Evolutionary conservation across 2,329 filamentous ascomycete genomes (phyloP).

Genomic region (Cercospora sp.): DNA sequence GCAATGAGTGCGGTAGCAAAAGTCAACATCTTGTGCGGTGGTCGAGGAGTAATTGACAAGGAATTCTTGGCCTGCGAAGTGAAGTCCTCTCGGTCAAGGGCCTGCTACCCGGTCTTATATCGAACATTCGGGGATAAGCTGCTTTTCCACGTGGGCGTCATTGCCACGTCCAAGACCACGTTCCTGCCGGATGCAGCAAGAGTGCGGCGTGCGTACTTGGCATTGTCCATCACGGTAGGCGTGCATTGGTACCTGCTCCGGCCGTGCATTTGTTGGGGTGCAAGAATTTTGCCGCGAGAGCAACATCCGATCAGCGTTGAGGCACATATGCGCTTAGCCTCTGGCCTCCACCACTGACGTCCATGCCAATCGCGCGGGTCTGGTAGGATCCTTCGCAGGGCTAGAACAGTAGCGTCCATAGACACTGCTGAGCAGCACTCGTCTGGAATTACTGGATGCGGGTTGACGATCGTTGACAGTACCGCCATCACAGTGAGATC

Average conservation of each 20-base stretch:
- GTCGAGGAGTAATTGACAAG: background rate
- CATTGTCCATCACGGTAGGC: slow-evolving; percentile 14
- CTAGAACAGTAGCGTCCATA: background rate
- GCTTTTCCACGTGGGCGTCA: slow-evolving; percentile 12
- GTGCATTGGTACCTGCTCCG: background rate
- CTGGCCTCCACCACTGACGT: background rate
- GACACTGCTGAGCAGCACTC: background rate
- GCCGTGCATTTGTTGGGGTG: background rate
- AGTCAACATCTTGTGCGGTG: slow-evolving; percentile 17
- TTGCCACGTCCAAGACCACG: slow-evolving; percentile 8
- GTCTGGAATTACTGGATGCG: background rate
- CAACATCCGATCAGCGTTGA: background rate
- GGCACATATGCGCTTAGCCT: slow-evolving; percentile 1
- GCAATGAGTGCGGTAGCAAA: slow-evolving; percentile 16
- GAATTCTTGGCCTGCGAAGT: slow-evolving; percentile 2
- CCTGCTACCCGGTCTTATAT: slow-evolving; percentile 12
- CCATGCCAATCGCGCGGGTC: background rate
- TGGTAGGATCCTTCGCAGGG: background rate
- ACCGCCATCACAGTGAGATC: background rate
- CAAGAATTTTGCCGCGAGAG: slow-evolving; percentile 6
- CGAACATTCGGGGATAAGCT: background rate
- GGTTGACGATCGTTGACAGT: background rate
- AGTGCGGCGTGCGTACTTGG: slow-evolving; percentile 11
- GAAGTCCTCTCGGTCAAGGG: background rate
- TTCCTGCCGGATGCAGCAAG: slow-evolving; percentile 9